These are phyloP conservation scores for Citropsis articulata DNA, from an alignment of 345 rosid genomes.

Conservation along the genomic window DNA sequence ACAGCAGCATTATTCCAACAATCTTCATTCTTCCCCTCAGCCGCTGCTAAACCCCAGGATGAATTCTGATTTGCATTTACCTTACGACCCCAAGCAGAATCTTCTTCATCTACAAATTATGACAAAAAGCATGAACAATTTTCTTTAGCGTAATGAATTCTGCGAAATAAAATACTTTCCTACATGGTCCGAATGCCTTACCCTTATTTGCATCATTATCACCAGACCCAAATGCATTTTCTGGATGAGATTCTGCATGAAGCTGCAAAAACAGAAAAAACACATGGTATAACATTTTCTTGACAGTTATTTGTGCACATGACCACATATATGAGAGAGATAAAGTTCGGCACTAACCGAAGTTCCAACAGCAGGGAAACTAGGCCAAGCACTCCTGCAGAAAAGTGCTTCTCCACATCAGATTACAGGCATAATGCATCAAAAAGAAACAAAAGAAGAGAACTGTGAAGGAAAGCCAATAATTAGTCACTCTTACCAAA, in stretches of 20 bases:
- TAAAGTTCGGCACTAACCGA: slow-evolving; percentile 27
- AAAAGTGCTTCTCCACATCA: slow-evolving; percentile 10
- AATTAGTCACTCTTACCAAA: neutral
- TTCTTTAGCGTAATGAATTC: neutral
- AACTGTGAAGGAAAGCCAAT: neutral
- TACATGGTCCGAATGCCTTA: slow-evolving; percentile 7
- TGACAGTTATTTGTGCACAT: neutral
- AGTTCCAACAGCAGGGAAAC: slow-evolving; percentile 31
- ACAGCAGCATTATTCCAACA: slow-evolving; percentile 52
- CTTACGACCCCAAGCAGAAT: slow-evolving; percentile 43
- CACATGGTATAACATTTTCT: neutral
- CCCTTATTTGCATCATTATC: slow-evolving; percentile 26
- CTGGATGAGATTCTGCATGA: slow-evolving; percentile 26
- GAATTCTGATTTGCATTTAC: slow-evolving; percentile 35
- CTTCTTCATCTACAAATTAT: slow-evolving; percentile 27
- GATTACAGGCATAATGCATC: neutral
- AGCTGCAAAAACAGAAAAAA: slow-evolving; percentile 18
- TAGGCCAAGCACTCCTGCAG: slow-evolving; percentile 55
- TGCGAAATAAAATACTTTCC: neutral
- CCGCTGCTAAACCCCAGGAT: slow-evolving; percentile 50
- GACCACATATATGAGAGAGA: neutral
- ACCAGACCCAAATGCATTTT: slow-evolving; percentile 18
- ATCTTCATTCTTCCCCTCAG: slow-evolving; percentile 34
- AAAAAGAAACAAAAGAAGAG: neutral
- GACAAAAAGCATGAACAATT: neutral